Conservation (phyloP, 805 yeast species). For the Nakazawaea holstii region DNA sequence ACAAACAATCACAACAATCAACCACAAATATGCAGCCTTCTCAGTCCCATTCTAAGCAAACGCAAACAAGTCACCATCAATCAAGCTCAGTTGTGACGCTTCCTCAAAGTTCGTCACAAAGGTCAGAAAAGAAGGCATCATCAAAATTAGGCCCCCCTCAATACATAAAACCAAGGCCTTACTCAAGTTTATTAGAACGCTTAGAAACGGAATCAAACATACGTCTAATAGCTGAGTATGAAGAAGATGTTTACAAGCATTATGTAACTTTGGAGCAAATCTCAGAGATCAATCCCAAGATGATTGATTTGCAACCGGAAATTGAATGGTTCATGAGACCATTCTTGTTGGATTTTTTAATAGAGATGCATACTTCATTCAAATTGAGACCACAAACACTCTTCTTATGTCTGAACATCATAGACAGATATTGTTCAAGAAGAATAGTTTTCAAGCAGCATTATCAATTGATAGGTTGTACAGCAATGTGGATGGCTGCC, state of each 20-base stretch:
- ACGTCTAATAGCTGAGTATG: conserved; percentile 37
- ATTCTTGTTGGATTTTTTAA: conserved; percentile 71
- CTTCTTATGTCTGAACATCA: conserved; percentile 65
- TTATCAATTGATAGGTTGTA: conserved; percentile 84
- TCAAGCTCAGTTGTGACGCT: conserved; percentile 5
- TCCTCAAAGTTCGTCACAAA: background rate
- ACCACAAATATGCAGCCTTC: background rate
- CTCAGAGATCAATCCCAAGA: conserved; percentile 35
- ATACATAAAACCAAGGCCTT: conserved; percentile 23
- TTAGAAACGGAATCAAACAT: conserved; percentile 42
- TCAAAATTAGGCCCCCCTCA: conserved; percentile 27
- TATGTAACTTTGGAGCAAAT: conserved; percentile 34
- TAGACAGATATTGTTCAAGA: conserved; percentile 88
- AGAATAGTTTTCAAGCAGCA: conserved; percentile 82
- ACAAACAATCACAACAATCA: background rate
- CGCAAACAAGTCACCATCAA: background rate
- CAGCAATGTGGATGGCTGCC: conserved; percentile 90
- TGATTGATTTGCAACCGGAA: conserved; percentile 87
- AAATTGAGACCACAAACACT: conserved; percentile 63
- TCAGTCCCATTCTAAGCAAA: background rate
- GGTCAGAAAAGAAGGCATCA: background rate
- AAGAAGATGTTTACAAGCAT: conserved; percentile 31
- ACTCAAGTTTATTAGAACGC: conserved; percentile 39
- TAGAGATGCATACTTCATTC: conserved; percentile 56
- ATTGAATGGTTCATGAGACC: conserved; percentile 68